A percentile compares a stretch with the other conserved stretches of the same genome.
These are phyloP conservation scores for Vitis hybrid DNA, from an alignment of 177 flowering plant genomes.

Conservation along the genomic window DNA sequence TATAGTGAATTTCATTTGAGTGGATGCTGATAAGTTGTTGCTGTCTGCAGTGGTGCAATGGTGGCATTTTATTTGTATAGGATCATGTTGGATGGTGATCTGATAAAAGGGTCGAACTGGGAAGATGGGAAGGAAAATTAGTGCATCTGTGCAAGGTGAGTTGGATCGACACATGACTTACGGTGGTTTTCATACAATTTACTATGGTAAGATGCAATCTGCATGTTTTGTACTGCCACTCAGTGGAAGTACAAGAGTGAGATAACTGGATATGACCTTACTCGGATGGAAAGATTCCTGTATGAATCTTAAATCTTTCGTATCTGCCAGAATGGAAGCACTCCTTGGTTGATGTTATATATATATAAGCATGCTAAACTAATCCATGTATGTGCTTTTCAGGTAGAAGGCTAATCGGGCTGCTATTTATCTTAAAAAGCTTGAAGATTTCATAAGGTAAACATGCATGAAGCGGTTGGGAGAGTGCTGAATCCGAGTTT, in stretches of 20 bases:
- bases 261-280: too few species aligned
- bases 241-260: too few species aligned
- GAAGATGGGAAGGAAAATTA: constrained; percentile 32
- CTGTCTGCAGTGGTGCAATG: constrained; percentile 60
- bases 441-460: neutral
- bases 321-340: too few species aligned
- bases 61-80: constrained; percentile 56
- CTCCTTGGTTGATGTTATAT: too few species aligned
- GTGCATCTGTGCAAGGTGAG: constrained; percentile 22
- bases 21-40: neutral
- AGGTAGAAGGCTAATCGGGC: constrained; percentile 1
- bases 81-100: constrained; percentile 31
- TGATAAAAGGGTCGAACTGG: constrained; percentile 28
- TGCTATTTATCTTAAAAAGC: neutral
- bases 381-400: neutral
- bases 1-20: neutral
- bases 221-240: too few species aligned
- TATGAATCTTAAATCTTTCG: too few species aligned
- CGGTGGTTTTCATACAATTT: neutral
- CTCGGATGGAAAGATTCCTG: too few species aligned
- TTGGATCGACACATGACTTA: neutral
- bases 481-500: neutral
- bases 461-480: neutral
- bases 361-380: too few species aligned
- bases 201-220: too few species aligned